These are phyloP conservation scores for Hypoxylon sp. DNA, from an alignment of 2,329 filamentous ascomycete genomes.

Conservation along the genomic window DNA sequence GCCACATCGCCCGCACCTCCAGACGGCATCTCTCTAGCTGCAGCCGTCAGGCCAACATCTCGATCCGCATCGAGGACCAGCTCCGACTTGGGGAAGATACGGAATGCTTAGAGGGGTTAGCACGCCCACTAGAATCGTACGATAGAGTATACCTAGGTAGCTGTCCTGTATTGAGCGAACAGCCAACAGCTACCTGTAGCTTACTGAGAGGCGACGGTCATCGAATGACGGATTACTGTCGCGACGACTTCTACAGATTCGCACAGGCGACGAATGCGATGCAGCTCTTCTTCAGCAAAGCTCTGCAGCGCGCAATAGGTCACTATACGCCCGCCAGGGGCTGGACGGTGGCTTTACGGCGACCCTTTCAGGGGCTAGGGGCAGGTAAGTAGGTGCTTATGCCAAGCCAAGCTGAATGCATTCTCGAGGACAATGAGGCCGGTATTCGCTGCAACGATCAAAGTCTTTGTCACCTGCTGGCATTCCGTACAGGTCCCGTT, in stretches of 20 bases:
- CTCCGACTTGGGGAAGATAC: constrained; percentile 8
- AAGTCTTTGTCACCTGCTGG: not conserved
- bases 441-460: not conserved
- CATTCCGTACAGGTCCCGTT: not conserved
- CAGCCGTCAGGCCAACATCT: constrained; percentile 6
- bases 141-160: no score
- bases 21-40: no score
- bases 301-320: no score
- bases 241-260: no score
- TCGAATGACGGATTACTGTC: no score
- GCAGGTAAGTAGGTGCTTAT: not conserved
- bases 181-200: no score
- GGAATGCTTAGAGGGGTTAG: constrained; percentile 11
- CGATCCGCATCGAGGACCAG: constrained; percentile 2
- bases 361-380: constrained; percentile 8
- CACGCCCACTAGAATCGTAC: constrained; percentile 26
- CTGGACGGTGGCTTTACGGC: not conserved
- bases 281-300: no score
- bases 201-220: no score
- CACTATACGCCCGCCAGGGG: not conserved
- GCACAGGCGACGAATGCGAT: no score
- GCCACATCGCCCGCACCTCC: no score
- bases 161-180: no score
- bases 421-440: constrained; percentile 9
- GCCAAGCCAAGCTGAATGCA: constrained; percentile 29